Evolutionary conservation across 495 filamentous ascomycete species (phyloP).

Genomic region (Penicillium salamii): DNA sequence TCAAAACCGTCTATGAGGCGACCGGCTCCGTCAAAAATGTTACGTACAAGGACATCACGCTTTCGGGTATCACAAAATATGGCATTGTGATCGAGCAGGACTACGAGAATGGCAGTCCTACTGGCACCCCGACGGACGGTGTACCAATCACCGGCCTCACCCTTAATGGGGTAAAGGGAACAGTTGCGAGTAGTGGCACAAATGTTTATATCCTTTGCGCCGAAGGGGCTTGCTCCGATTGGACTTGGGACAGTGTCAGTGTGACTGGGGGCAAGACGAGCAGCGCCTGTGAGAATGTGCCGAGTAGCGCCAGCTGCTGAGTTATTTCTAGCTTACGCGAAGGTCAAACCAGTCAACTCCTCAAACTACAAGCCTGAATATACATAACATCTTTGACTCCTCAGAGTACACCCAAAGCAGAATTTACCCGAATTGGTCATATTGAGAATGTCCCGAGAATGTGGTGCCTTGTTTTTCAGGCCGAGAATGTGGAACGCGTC

Average conservation of each 20-base stretch:
- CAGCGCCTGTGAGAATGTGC: constrained; percentile 37
- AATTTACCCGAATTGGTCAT: too few species aligned
- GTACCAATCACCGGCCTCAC: constrained; percentile 57
- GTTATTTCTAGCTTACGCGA: not conserved
- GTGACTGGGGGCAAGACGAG: constrained; percentile 48
- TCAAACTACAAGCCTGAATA: too few species aligned
- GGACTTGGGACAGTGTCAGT: constrained; percentile 45
- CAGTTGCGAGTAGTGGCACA: constrained; percentile 39
- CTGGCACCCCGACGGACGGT: constrained; percentile 55
- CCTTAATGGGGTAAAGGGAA: constrained; percentile 48
- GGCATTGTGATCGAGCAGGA: constrained; percentile 68
- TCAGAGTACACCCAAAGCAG: too few species aligned
- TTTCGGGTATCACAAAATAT: constrained; percentile 55
- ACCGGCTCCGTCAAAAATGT: constrained; percentile 56
- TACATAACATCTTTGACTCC: too few species aligned
- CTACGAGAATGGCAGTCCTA: constrained; percentile 60
- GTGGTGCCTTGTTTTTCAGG: not conserved
- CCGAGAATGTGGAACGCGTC: too few species aligned
- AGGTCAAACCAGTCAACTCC: too few species aligned
- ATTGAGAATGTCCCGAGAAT: too few species aligned
- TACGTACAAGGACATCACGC: constrained; percentile 56
- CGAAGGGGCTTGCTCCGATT: constrained; percentile 35
- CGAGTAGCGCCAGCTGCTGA: constrained; percentile 15
- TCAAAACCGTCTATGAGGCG: constrained; percentile 58
- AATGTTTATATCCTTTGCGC: constrained; percentile 56